Base-by-base conservation (phyloP, 768 basidiomycete species). In the Gelatoporia subvermispora region DNA sequence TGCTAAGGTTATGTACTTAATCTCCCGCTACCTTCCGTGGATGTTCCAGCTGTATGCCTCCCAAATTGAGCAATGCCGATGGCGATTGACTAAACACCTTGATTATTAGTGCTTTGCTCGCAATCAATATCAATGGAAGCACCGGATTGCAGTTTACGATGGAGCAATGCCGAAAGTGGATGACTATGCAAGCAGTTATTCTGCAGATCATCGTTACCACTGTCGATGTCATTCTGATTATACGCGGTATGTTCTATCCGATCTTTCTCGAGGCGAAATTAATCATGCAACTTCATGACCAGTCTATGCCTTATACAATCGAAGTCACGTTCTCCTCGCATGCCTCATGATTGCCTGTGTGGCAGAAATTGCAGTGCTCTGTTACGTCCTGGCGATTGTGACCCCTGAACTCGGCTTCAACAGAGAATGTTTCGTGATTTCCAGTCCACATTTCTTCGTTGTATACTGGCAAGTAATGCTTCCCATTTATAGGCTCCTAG, bases 201-300 rank as follows among this genome's bases (percentile, higher is more conserved):
- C 38, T 60, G 11, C 61, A 63, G 24, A 17, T 59, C 10, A 54
- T 60, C 39, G 48, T 63, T 41, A 56, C 61, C 2, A 54, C 55
- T 2, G 61, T 63, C 5, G 61, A 63, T 36, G 49, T 56, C 35
- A 57, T 63, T 25, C 56, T 63, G 20, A 51, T 63, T 13, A 55
- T 51, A 5, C 59, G 61, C 11, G 59, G 61, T 60, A 21, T 20
- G 59, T 40, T 7, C 16, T 23, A 17, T 41, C 31, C 1, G 2
- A 2, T 42, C 17, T 22, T 20, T 16, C 10, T 17, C 31, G n/a
- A 17, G 24, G 17, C 28, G 20, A n/a, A n/a, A n/a, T n/a, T n/a
- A n/a, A n/a, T n/a, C n/a, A n/a, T n/a, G n/a, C n/a, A n/a, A n/a
- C n/a, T n/a, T n/a, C n/a, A n/a, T n/a, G n/a, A n/a, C 16, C 38